Percentiles rank a stretch among this genome's conserved stretches.
These are phyloP conservation scores for Penicillium sp. DNA, from an alignment of 2,329 filamentous ascomycete genomes.

Conservation along the genomic window DNA sequence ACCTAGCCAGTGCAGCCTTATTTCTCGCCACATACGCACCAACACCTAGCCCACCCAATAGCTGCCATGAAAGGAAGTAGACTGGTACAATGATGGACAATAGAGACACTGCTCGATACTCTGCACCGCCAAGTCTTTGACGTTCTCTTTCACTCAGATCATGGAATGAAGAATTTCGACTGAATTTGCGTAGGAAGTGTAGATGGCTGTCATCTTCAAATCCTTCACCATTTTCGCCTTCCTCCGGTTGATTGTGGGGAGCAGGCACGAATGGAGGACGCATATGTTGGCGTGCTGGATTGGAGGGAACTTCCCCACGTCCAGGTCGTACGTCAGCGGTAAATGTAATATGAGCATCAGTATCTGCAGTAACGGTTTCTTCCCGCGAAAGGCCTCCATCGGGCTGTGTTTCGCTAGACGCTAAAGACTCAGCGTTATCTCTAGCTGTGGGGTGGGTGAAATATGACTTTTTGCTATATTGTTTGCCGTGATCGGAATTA, in stretches of 20 bases:
- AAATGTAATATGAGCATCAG: background rate
- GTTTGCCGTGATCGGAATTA: background rate
- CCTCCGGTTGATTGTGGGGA: slow-evolving; percentile 22
- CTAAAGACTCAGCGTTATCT: background rate
- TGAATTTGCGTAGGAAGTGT: background rate
- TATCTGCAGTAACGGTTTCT: background rate
- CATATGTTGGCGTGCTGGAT: background rate
- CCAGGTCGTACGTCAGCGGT: background rate
- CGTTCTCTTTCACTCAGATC: slow-evolving; percentile 46
- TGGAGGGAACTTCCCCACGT: background rate
- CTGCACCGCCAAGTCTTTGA: slow-evolving; percentile 44
- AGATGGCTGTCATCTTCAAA: slow-evolving; percentile 33
- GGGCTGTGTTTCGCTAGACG: background rate
- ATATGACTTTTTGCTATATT: background rate
- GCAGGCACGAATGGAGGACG: background rate
- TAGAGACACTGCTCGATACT: slow-evolving; percentile 43
- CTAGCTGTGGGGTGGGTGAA: background rate
- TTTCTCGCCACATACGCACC: slow-evolving; percentile 50
- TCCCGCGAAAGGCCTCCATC: background rate
- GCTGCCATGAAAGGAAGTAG: slow-evolving; percentile 50
- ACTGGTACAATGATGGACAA: slow-evolving; percentile 41
- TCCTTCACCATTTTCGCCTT: slow-evolving; percentile 31
- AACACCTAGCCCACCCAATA: slow-evolving; percentile 48
- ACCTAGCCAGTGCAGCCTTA: slow-evolving; percentile 38
- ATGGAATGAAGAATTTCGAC: slow-evolving; percentile 52